Evolutionary conservation across 208 protist species (phyloP).

Genomic region (Crithidia fasciculata): DNA sequence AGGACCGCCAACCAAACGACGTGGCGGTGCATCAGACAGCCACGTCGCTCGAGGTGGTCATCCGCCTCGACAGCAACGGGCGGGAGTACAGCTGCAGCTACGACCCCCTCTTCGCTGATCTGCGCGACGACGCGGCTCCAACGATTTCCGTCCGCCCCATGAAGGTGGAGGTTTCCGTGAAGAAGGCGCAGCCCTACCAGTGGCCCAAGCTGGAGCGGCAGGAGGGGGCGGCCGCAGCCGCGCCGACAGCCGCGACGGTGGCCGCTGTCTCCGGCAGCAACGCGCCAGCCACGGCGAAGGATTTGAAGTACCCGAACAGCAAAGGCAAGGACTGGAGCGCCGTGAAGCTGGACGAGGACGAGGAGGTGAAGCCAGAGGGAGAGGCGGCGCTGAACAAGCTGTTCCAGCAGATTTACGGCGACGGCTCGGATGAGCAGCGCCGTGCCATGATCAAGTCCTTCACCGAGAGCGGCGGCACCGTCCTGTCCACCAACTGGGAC

Average conservation of each 20-base stretch:
- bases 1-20: constrained; percentile 61
- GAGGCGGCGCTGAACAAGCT: constrained; percentile 92
- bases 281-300: constrained; percentile 37
- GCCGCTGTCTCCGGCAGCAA: constrained; percentile 5
- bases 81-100: constrained; percentile 74
- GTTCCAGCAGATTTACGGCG: constrained; percentile 95
- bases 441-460: constrained; percentile 97
- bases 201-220: constrained; percentile 79
- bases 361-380: constrained; percentile 89
- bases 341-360: constrained; percentile 78
- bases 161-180: constrained; percentile 85
- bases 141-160: constrained; percentile 68
- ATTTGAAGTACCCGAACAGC: constrained; percentile 86
- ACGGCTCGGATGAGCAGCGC: constrained; percentile 89
- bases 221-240: constrained; percentile 5
- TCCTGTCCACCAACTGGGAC: constrained; percentile 96
- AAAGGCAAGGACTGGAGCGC: constrained; percentile 84
- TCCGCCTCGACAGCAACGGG: constrained; percentile 64
- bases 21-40: constrained; percentile 49
- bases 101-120: constrained; percentile 68
- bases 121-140: constrained; percentile 27
- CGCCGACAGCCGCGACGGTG: constrained; percentile 3
- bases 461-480: constrained; percentile 94
- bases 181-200: constrained; percentile 59
- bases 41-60: constrained; percentile 54